Percentiles rank a stretch among this genome's conserved stretches.
Evolutionary conservation across 1,284 basidiomycete species (phyloP).

Genomic region (Cutaneotrichosporon sp.): DNA sequence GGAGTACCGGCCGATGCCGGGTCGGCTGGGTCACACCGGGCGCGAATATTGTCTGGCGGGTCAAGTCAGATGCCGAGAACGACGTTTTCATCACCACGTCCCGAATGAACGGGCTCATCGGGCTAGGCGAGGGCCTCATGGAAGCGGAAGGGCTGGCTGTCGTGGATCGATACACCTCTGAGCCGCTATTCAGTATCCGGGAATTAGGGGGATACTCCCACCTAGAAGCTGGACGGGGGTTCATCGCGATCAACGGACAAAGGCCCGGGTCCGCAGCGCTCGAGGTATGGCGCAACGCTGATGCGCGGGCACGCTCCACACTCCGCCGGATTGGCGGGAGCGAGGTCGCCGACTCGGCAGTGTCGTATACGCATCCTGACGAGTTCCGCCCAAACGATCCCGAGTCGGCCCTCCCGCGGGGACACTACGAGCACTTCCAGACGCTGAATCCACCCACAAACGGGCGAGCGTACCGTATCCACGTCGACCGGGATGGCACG

Average conservation of each 20-base stretch:
- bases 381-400: conserved; percentile 1
- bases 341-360: conserved; percentile 7
- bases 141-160: conserved; percentile 6
- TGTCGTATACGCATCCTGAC: conserved; percentile 14
- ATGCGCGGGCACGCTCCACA: conserved; percentile 18
- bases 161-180: conserved; percentile 8
- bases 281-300: conserved; percentile 29
- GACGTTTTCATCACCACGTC: conserved; percentile 29
- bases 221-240: conserved; percentile 39
- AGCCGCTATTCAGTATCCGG: conserved; percentile 27
- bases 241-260: conserved; percentile 26
- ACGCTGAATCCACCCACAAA: conserved; percentile 28
- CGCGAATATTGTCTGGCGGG: conserved; percentile 33
- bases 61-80: conserved; percentile 36
- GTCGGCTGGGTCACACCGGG: conserved; percentile 29
- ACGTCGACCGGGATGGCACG: conserved; percentile 28
- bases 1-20: conserved; percentile 26
- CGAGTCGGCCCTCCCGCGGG: conserved; percentile 24
- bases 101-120: conserved; percentile 3
- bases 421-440: conserved; percentile 35
- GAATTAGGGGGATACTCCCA: conserved; percentile 26
- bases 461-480: conserved; percentile 34
- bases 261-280: conserved; percentile 14
- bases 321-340: conserved; percentile 8
- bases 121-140: neutral